Percentiles rank a stretch among this genome's conserved stretches.
Conservation (phyloP, 2,329 filamentous ascomycete species). For the Calonectria montana region DNA sequence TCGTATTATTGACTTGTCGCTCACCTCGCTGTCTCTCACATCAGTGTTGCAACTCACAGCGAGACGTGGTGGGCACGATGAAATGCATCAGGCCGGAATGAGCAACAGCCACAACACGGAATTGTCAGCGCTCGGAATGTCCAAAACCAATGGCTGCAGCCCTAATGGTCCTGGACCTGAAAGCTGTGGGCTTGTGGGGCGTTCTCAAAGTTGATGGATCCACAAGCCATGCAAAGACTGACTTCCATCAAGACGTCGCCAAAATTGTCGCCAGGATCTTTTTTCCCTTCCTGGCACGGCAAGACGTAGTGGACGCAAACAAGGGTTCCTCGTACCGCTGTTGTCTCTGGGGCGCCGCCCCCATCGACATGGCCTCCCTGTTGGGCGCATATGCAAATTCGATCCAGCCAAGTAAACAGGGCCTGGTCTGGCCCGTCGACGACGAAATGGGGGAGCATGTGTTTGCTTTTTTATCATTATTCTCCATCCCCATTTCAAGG, state of each 20-base stretch:
- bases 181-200: constrained; percentile 4
- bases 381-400: constrained; percentile 25
- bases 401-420: constrained; percentile 22
- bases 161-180: constrained; percentile 13
- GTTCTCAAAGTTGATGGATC: constrained; percentile 1
- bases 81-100: constrained; percentile 3
- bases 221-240: constrained; percentile 5
- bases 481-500: constrained; percentile 7
- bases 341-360: background rate
- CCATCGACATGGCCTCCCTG: constrained; percentile 19
- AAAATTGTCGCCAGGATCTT: background rate
- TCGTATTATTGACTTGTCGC: constrained; percentile 2
- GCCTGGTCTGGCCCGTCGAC: constrained; percentile 7
- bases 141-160: constrained; percentile 19
- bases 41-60: constrained; percentile 19
- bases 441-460: constrained; percentile 1
- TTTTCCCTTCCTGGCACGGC: background rate
- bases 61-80: constrained; percentile 1
- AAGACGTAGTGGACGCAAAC: background rate
- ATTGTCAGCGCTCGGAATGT: constrained; percentile 7
- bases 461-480: constrained; percentile 4
- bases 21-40: background rate
- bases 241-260: constrained; percentile 7
- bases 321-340: constrained; percentile 21
- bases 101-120: background rate